Evolutionary conservation across 768 basidiomycete species (phyloP).

Genomic region (Tulasnella calospora): DNA sequence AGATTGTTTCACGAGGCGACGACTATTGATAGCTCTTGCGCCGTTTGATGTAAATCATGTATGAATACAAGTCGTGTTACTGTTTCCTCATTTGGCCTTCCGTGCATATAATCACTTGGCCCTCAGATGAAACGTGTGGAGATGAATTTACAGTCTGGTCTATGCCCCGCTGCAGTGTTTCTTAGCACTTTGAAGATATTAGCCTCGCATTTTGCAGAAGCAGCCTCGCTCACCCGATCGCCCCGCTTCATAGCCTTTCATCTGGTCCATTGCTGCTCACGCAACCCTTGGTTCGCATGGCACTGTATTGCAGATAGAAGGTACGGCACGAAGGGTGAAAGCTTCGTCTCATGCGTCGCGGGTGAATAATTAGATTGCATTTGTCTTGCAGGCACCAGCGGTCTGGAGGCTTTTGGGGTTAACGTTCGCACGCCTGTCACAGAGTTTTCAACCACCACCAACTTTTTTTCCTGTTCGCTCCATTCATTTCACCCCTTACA

Average conservation of each 20-base stretch:
- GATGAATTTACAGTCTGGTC: too few relatives aligned
- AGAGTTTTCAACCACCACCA: not conserved
- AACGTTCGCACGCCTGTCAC: not conserved
- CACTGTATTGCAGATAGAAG: too few relatives aligned
- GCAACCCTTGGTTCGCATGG: too few relatives aligned
- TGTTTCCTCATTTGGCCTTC: not conserved
- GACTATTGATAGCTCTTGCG: slow-evolving; percentile 13
- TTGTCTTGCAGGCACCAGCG: not conserved
- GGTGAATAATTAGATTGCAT: not conserved
- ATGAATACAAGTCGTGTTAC: not conserved
- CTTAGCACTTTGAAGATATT: too few relatives aligned
- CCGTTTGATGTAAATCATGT: not conserved
- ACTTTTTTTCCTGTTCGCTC: not conserved
- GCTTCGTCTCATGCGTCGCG: not conserved
- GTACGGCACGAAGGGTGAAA: too few relatives aligned
- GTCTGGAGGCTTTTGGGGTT: not conserved
- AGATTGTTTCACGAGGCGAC: slow-evolving; percentile 24
- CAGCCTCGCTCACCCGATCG: too few relatives aligned
- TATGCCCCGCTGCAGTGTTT: too few relatives aligned
- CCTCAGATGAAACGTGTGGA: not conserved
- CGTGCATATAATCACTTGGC: not conserved
- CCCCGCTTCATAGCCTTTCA: too few relatives aligned
- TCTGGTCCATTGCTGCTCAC: too few relatives aligned
- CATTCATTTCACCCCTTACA: not conserved
- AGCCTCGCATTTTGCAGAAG: too few relatives aligned